Conservation (phyloP, 108 stramenopile genomes). For the Nitzschia palea region DNA sequence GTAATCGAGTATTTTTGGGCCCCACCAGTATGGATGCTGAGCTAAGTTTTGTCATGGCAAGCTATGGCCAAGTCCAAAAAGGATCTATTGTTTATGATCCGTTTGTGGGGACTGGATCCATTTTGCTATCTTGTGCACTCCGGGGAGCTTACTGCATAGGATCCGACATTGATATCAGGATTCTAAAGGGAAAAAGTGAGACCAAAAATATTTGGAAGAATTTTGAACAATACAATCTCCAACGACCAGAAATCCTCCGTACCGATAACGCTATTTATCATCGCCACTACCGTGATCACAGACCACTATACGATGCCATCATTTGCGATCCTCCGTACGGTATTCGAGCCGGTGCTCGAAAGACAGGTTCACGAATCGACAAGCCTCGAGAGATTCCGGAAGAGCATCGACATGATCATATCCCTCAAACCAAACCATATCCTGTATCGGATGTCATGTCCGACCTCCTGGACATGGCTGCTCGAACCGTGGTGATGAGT, state of each 20-base stretch:
- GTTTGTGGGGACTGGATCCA: slow-evolving; percentile 97
- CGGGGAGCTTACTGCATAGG: slow-evolving; percentile 90
- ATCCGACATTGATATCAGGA: slow-evolving; percentile 94
- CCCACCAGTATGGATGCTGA: slow-evolving; percentile 99
- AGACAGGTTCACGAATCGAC: slow-evolving; percentile 58
- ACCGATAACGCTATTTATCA: slow-evolving; percentile 88
- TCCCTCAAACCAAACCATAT: slow-evolving; percentile 90
- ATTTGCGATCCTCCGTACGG: slow-evolving; percentile 86
- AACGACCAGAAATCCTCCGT: slow-evolving; percentile 90
- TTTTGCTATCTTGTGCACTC: slow-evolving; percentile 86
- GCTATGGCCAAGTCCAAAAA: slow-evolving; percentile 64
- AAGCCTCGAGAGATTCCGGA: slow-evolving; percentile 62
- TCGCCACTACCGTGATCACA: slow-evolving; percentile 66
- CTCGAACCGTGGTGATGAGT: slow-evolving; percentile 66
- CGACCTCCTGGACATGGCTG: slow-evolving; percentile 86
- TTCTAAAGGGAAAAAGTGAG: slow-evolving; percentile 80
- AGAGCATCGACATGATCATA: slow-evolving; percentile 88
- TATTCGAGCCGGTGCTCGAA: slow-evolving; percentile 94
- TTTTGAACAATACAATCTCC: slow-evolving; percentile 87
- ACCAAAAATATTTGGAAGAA: slow-evolving; percentile 75
- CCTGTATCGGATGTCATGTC: slow-evolving; percentile 90
- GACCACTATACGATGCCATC: slow-evolving; percentile 84
- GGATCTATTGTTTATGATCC: slow-evolving; percentile 87
- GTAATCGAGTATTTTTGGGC: slow-evolving; percentile 91
- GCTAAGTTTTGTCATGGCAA: slow-evolving; percentile 94